phyloP scores from a whole-genome alignment of 192 early-diverging fungal genomes.

The Linnemannia elongata region DNA sequence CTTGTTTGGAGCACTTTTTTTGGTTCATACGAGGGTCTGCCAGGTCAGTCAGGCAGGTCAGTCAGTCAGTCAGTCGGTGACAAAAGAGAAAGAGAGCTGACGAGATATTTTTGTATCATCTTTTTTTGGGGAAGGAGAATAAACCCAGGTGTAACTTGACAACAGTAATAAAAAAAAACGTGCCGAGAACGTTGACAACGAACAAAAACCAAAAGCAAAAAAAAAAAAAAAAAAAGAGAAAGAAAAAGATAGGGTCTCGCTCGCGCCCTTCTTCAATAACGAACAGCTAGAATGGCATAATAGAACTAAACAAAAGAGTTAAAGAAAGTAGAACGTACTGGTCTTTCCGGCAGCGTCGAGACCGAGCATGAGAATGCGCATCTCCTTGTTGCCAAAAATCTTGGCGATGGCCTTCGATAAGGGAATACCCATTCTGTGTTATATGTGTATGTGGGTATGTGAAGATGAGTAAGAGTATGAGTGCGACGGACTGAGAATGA shows the following conservation, averaged over 20 bases:
- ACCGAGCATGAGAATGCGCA: slow-evolving; percentile 97
- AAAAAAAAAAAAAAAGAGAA: background rate
- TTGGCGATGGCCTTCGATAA: slow-evolving; percentile 81
- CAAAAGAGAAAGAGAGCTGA: slow-evolving; percentile 2
- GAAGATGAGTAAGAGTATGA: background rate
- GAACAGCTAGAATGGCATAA: background rate
- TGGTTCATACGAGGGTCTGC: slow-evolving; percentile 1
- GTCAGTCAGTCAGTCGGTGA: background rate
- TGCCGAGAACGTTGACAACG: background rate
- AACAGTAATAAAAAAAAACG: slow-evolving; percentile 9
- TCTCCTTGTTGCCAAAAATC: slow-evolving; percentile 94
- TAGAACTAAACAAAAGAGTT: background rate
- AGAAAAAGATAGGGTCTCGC: background rate
- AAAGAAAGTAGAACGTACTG: slow-evolving; percentile 61
- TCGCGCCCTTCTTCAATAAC: background rate
- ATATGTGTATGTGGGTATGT: slow-evolving; percentile 6
- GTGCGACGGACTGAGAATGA: background rate
- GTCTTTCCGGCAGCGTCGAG: slow-evolving; percentile 95
- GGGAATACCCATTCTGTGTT: slow-evolving; percentile 81
- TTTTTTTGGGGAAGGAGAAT: slow-evolving; percentile 4
- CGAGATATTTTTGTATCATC: background rate
- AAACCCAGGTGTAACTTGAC: slow-evolving; percentile 2
- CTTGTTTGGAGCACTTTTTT: background rate
- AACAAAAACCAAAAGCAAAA: too few relatives aligned
- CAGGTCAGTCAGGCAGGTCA: background rate